Conservation (phyloP, 2,329 filamentous ascomycete genomes). For the Chalara sp. region DNA sequence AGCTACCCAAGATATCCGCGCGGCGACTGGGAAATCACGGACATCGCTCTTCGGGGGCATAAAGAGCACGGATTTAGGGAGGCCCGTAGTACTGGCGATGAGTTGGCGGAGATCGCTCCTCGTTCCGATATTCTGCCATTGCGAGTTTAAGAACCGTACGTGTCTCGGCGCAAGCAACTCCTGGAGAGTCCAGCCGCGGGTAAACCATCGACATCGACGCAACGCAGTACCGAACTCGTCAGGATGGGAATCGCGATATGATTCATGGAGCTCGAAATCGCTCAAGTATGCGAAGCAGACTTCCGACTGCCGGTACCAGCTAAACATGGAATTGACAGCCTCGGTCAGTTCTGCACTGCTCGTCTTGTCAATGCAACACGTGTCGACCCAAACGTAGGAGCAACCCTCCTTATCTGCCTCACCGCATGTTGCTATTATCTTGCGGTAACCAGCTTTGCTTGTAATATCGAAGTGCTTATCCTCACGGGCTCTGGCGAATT, state of each 20-base stretch:
- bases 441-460: constrained; percentile 1
- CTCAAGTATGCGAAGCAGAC: constrained; percentile 7
- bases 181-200: background rate
- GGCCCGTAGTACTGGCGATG: background rate
- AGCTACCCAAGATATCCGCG: constrained; percentile 35
- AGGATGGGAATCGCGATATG: background rate
- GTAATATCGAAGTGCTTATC: background rate
- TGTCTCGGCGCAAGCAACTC: background rate
- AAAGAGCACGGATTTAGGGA: constrained; percentile 1
- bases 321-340: background rate
- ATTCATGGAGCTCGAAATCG: constrained; percentile 1
- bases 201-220: constrained; percentile 3
- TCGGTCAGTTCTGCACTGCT: too few species aligned
- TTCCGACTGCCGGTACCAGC: constrained; percentile 3
- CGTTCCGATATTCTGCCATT: constrained; percentile 4
- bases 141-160: constrained; percentile 3
- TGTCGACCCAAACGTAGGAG: constrained; percentile 3
- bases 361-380: background rate
- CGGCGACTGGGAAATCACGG: constrained; percentile 16
- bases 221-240: background rate
- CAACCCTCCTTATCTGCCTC: constrained; percentile 1
- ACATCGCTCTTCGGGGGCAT: constrained; percentile 1
- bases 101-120: background rate
- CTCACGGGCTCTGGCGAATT: constrained; percentile 13
- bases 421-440: constrained; percentile 1